Conservation (phyloP, 1,284 basidiomycete genomes). For the Chondrostereum purpureum region DNA sequence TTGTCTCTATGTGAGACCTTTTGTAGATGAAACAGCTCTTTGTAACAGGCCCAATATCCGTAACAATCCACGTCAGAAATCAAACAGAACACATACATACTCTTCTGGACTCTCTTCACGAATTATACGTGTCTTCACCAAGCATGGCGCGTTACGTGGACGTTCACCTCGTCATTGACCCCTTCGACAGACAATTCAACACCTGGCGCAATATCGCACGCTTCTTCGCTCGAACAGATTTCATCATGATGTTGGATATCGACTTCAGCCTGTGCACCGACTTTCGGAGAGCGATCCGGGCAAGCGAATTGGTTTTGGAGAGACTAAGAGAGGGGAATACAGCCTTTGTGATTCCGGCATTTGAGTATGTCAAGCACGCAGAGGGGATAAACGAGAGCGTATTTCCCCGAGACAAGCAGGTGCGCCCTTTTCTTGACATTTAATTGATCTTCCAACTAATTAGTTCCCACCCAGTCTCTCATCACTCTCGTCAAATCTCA, state of each 20-base stretch:
- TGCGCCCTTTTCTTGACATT: conserved; percentile 18
- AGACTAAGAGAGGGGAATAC: conserved; percentile 46
- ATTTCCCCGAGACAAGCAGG: conserved; percentile 66
- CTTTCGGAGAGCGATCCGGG: conserved; percentile 53
- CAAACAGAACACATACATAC: conserved; percentile 31
- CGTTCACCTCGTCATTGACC: conserved; percentile 80
- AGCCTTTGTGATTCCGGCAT: conserved; percentile 74
- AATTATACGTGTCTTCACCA: conserved; percentile 57
- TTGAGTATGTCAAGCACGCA: conserved; percentile 61
- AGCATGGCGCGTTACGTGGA: conserved; percentile 69
- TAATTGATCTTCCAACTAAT: not conserved
- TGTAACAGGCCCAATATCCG: conserved; percentile 69
- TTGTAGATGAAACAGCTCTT: not conserved
- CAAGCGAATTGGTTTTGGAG: conserved; percentile 27
- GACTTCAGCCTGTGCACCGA: conserved; percentile 81
- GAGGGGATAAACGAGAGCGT: conserved; percentile 49
- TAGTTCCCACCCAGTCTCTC: conserved; percentile 36
- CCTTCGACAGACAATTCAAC: conserved; percentile 78
- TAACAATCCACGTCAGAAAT: conserved; percentile 65
- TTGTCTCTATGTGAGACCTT: not conserved
- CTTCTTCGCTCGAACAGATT: conserved; percentile 73
- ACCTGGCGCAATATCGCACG: conserved; percentile 82
- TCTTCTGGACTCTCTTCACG: conserved; percentile 54
- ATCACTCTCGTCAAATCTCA: conserved; percentile 45
- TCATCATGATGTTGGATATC: conserved; percentile 84